Evolutionary conservation across 208 protist genomes (phyloP), one percentile per base, ranked within the genome.

Genomic region (Pavlovales sp.): DNA sequence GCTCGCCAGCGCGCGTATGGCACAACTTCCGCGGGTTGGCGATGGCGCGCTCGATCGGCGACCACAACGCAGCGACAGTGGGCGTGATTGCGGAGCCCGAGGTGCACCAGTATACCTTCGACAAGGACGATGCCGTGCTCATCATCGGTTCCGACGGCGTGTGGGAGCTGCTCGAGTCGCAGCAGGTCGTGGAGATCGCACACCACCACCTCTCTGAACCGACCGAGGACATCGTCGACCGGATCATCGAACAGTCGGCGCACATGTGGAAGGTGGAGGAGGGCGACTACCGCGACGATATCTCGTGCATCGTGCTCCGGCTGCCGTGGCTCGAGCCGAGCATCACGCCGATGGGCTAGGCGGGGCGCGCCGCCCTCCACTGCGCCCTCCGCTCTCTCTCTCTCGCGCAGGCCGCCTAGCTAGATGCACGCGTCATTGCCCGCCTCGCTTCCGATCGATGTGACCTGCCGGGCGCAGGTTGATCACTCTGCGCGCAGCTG

Each of bases 201-300:
- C 2, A n/a, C 22, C 57, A 71, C 2, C 7, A 71, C 57, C 26
- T 32, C 26, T 71, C 57, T 10, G 22, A 32, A 28, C 57, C 57
- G 57, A 30, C 57, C 22, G 57, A 8, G 14, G 41, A 36, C 40
- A 79, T 87, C 37, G 67, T 79, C 30, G 66, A 76, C 11, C 57
- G 67, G 2, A 71, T 71, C 57, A 71, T 71, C 57, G 57, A 71
- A 22, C 39, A 84, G 40, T 34, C 83, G 28, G 26, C 67, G n/a
- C 30, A 87, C 42, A 79, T 46, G 83, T 87, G 83, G 83, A 87
- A 87, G 71, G 71, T 87, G 18, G 67, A 87, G 71, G 83, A 87
- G 41, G 83, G 83, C 22, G 83, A 87, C 83, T 87, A 87, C 41
- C 83, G 83, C 18, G 83, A 87, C 67, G 83, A 87, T n/a, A 87